Conservation (phyloP, 2,329 filamentous ascomycete genomes). For the Podosphaera fusca region DNA sequence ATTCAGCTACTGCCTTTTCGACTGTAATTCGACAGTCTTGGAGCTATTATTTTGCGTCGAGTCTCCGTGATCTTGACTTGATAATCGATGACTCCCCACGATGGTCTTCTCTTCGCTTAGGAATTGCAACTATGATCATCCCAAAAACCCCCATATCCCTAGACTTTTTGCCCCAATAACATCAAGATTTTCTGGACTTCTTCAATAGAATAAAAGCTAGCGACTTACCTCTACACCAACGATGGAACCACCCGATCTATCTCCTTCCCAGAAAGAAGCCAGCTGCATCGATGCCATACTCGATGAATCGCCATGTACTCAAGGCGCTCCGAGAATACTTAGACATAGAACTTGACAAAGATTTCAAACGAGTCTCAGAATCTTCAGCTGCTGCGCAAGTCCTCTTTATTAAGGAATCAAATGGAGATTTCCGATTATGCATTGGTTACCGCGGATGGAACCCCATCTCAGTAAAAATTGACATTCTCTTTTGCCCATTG, state of each 20-base stretch:
- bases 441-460: not conserved
- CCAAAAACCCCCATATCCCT: not conserved
- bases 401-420: not conserved
- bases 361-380: not conserved
- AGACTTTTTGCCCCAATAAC: not conserved
- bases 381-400: not conserved
- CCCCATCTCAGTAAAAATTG: not conserved
- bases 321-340: not conserved
- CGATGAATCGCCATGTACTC: not conserved
- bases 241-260: not conserved
- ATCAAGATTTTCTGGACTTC: not conserved
- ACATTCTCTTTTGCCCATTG: no score
- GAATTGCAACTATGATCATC: not conserved
- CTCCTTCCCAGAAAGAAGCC: not conserved
- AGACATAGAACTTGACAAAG: not conserved
- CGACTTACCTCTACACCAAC: not conserved
- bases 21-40: not conserved
- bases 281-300: not conserved
- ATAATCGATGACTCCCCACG: not conserved
- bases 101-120: not conserved
- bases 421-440: not conserved
- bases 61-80: not conserved
- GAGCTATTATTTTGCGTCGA: not conserved
- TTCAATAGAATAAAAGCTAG: not conserved
- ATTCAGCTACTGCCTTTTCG: not conserved